phyloP scores from a whole-genome alignment of 2,329 filamentous ascomycete species.

The Botryotinia globosa region DNA sequence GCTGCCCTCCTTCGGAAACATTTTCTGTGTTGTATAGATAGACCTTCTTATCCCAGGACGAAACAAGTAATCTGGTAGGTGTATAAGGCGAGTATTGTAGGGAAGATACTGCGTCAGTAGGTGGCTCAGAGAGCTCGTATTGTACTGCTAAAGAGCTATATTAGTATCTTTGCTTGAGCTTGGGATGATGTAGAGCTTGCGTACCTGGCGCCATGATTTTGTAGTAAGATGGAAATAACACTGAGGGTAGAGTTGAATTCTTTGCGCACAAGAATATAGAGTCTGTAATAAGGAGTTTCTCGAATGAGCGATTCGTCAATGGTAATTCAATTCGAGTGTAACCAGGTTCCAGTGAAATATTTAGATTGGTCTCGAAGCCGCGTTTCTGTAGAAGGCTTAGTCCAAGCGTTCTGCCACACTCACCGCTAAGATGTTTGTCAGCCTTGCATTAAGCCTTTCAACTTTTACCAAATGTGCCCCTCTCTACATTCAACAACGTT shows the following conservation, averaged over 20 bases:
- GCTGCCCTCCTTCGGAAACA: slow-evolving; percentile 51
- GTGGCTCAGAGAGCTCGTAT: slow-evolving; percentile 79
- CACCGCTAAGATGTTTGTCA: slow-evolving; percentile 11
- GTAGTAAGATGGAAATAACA: neutral
- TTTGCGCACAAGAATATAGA: neutral
- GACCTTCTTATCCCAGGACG: slow-evolving; percentile 90
- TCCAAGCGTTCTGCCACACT: neutral
- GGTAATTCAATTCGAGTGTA: neutral
- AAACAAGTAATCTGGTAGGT: slow-evolving; percentile 76
- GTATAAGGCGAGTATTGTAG: slow-evolving; percentile 79
- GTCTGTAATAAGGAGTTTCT: neutral
- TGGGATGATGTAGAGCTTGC: slow-evolving; percentile 21
- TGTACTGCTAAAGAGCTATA: slow-evolving; percentile 55
- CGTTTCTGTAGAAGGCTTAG: slow-evolving; percentile 12
- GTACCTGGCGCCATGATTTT: slow-evolving; percentile 38
- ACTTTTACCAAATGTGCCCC: slow-evolving; percentile 10
- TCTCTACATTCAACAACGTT: neutral
- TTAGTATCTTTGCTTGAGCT: slow-evolving; percentile 19
- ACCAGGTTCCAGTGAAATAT: slow-evolving; percentile 11
- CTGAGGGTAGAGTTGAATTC: neutral
- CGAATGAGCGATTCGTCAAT: neutral
- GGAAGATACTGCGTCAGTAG: slow-evolving; percentile 82
- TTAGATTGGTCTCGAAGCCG: slow-evolving; percentile 12
- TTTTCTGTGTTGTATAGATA: slow-evolving; percentile 78
- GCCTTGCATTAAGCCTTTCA: slow-evolving; percentile 13